Conservation (phyloP, 2,329 filamentous ascomycete genomes). For the Magnaporthiopsis poae region DNA sequence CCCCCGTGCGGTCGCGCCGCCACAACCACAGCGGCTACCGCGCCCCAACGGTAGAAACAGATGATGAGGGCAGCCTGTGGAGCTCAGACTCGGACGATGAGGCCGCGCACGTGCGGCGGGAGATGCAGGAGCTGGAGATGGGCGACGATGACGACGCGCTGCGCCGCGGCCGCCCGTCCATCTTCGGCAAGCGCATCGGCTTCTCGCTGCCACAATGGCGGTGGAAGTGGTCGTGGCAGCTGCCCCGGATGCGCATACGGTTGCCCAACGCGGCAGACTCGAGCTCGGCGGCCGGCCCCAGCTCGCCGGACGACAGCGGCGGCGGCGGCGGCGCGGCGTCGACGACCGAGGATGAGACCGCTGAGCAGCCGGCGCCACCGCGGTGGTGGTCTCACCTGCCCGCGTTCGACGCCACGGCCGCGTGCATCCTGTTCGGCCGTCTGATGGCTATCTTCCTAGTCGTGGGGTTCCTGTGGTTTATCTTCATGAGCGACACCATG, state of each 20-base stretch:
- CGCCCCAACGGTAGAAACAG: conserved; percentile 69
- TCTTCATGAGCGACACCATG: conserved; percentile 81
- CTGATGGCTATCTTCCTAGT: conserved; percentile 67
- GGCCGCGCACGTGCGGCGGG: conserved; percentile 60
- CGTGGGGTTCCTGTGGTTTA: conserved; percentile 66
- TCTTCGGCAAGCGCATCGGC: conserved; percentile 47
- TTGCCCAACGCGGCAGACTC: conserved; percentile 20
- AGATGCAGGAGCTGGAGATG: conserved; percentile 84
- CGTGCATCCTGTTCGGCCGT: conserved; percentile 58
- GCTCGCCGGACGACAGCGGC: conserved; percentile 16
- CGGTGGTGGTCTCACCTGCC: conserved; percentile 22
- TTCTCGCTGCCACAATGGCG: conserved; percentile 45
- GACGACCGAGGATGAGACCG: conserved; percentile 14
- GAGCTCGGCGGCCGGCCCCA: conserved; percentile 19
- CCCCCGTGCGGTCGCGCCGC: conserved; percentile 31
- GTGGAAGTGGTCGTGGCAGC: conserved; percentile 44
- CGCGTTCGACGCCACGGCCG: conserved; percentile 31
- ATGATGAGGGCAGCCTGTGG: conserved; percentile 54
- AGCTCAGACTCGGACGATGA: conserved; percentile 42
- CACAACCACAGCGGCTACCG: conserved; percentile 50
- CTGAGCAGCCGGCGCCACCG: conserved; percentile 6
- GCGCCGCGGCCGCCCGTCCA: conserved; percentile 27
- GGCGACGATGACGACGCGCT: conserved; percentile 49
- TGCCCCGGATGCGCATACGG: conserved; percentile 40
- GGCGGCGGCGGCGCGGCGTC: conserved; percentile 13